phyloP scores from a whole-genome alignment of 2,329 filamentous ascomycete genomes.

The Hymenoscyphus fraxineus region DNA sequence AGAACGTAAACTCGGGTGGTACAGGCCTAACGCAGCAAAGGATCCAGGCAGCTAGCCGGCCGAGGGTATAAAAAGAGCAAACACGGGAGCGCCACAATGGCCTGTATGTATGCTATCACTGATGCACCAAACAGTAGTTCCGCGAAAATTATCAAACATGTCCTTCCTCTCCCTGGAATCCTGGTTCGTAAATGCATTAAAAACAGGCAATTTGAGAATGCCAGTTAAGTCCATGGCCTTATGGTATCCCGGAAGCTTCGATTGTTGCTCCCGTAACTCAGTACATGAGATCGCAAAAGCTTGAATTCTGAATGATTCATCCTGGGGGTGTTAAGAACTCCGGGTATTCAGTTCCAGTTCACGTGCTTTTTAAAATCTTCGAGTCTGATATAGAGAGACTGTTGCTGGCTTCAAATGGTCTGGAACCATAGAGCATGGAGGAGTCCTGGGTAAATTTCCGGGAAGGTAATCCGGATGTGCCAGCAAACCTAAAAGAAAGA shows the following conservation, averaged over 20 bases:
- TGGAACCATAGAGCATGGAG: conserved; percentile 8
- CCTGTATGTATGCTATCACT: conserved; percentile 34
- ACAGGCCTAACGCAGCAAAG: conserved; percentile 23
- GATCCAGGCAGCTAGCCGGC: conserved; percentile 32
- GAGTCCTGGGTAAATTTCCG: conserved; percentile 19
- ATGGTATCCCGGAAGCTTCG: conserved; percentile 20
- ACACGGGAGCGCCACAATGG: conserved; percentile 30
- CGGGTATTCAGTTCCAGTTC: conserved; percentile 21
- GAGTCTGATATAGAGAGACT: conserved; percentile 19
- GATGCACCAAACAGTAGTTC: conserved; percentile 32
- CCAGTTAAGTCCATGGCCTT: conserved; percentile 17
- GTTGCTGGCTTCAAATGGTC: neutral
- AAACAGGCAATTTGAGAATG: conserved; percentile 24
- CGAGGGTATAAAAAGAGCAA: conserved; percentile 26
- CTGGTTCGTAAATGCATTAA: conserved; percentile 30
- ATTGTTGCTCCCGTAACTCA: conserved; percentile 21
- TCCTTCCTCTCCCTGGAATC: conserved; percentile 22
- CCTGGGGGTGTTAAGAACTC: conserved; percentile 15
- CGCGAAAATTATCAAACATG: conserved; percentile 22
- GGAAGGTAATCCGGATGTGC: conserved; percentile 23
- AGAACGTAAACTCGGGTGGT: conserved; percentile 14
- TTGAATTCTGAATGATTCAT: neutral
- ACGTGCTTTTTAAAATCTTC: conserved; percentile 23
- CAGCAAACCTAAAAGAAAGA: conserved; percentile 22
- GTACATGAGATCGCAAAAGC: conserved; percentile 1